A percentile compares a stretch with the other conserved stretches of the same genome.
phyloP scores from a whole-genome alignment of 2,329 filamentous ascomycete genomes.

The Nannizzia gypsea region DNA sequence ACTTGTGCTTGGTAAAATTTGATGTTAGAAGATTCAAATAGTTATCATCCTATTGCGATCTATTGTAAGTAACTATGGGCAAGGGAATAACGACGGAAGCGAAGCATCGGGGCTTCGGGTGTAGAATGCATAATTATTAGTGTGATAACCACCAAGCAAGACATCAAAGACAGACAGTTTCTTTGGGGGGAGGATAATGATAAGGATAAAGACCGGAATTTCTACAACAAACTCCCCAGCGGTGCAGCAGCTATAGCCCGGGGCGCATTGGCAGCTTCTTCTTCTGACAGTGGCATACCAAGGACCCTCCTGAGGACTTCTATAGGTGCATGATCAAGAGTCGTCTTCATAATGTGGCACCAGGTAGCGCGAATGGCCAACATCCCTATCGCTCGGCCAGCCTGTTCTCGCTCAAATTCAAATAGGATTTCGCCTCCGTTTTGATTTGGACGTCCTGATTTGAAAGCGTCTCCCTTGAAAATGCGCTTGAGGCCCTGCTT shows the following conservation, averaged over 20 bases:
- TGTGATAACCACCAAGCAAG: no score
- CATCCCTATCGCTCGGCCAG: conserved; percentile 13
- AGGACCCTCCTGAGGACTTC: conserved; percentile 48
- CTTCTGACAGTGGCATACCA: neutral
- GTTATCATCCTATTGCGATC: neutral
- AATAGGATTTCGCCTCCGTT: conserved; percentile 73
- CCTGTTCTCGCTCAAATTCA: conserved; percentile 30
- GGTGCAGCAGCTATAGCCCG: neutral
- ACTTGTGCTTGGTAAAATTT: no score
- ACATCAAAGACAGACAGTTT: neutral
- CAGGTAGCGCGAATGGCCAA: conserved; percentile 56
- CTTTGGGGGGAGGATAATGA: neutral
- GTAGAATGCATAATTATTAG: no score
- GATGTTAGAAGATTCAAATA: neutral
- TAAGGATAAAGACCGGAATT: neutral
- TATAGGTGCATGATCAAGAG: conserved; percentile 53
- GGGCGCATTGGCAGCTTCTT: no score
- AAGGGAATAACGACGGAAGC: no score
- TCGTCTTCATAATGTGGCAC: conserved; percentile 73
- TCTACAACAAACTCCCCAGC: neutral
- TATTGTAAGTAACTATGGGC: neutral
- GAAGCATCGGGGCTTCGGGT: no score
- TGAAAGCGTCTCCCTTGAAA: conserved; percentile 46
- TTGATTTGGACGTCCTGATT: conserved; percentile 55
- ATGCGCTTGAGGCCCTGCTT: conserved; percentile 50